phyloP scores from a whole-genome alignment of 495 filamentous ascomycete species.

The Rhizodiscina lignyota region DNA sequence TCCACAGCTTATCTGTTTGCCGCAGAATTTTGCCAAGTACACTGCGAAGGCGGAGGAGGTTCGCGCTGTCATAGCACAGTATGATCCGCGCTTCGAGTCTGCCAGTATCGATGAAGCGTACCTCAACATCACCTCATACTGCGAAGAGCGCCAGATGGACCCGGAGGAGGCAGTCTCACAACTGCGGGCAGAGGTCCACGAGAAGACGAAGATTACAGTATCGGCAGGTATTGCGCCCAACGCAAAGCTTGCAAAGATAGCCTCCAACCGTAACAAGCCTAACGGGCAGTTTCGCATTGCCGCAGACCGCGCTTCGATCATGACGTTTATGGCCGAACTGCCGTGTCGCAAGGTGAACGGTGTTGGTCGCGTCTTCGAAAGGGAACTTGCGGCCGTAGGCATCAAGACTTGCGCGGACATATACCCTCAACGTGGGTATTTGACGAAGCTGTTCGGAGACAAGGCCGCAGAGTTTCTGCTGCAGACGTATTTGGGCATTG shows the following conservation, averaged over 20 bases:
- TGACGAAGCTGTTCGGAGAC: constrained; percentile 69
- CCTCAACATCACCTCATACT: constrained; percentile 86
- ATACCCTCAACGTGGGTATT: constrained; percentile 52
- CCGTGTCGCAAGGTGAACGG: constrained; percentile 87
- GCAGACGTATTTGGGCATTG: constrained; percentile 69
- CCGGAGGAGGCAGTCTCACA: constrained; percentile 59
- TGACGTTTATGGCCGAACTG: constrained; percentile 70
- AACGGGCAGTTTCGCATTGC: constrained; percentile 78
- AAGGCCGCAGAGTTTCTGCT: constrained; percentile 82
- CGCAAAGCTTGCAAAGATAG: constrained; percentile 84
- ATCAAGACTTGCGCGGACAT: constrained; percentile 85
- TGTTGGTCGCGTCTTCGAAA: constrained; percentile 82
- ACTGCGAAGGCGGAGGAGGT: constrained; percentile 79
- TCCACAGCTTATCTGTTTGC: constrained; percentile 68
- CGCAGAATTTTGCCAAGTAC: constrained; percentile 82
- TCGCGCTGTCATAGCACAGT: constrained; percentile 62
- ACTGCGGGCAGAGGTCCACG: constrained; percentile 60
- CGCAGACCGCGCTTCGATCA: constrained; percentile 51
- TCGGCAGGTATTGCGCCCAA: constrained; percentile 93
- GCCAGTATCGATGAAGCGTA: constrained; percentile 94
- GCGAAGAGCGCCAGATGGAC: constrained; percentile 43
- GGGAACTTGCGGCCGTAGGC: constrained; percentile 76
- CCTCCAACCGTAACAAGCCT: constrained; percentile 87
- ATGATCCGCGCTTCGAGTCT: constrained; percentile 82
- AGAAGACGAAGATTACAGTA: constrained; percentile 69